Evolutionary conservation across 2,329 filamentous ascomycete species (phyloP), one percentile per base, ranked within the genome.

Genomic region (Claviceps monticola): DNA sequence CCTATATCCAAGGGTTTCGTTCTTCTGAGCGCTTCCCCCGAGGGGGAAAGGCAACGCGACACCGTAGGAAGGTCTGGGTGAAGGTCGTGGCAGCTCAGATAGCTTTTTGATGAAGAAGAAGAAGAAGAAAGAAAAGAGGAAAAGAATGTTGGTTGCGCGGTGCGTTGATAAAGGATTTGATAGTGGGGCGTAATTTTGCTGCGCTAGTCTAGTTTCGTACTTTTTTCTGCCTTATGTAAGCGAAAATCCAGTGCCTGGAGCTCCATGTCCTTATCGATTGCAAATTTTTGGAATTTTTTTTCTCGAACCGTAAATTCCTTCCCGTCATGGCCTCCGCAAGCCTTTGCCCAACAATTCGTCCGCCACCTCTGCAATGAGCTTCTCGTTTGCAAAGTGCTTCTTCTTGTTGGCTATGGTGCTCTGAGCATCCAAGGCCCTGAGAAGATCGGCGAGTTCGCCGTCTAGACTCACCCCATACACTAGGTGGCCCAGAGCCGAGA

Each of bases 371-470:
- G 51, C 55, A 16, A 88, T 62, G 45, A 88, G 64, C 49, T 71
- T 68, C 64, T 85, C 75, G 13, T 74, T 68, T 1, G 76, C 72
- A 56, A 86, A 83, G 1, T 63, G 60, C 51, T 72, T 71, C 54
- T 74, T 73, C 66, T 84, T 88, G 1, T 62, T 70, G 38, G 73
- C 53, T 1, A 95, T 72, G 0, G 78, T 82, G 3, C 78, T 78
- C 36, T 75, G 72, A 0, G 88, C 86, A 63, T 90, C 88, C 74
- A 96, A 78, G 0, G 82, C 83, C 52, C 79, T 78, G 57, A 89
- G 75, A n/a, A 95, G 68, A 63, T 95, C 88, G 11, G 82, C 73
- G n/a, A 96, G 64, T 57, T 90, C 86, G 0, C 89, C 86, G 34
- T 84, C 79, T 38, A 80, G 61, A 5, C 82, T 78, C 2, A 80